Base-by-base conservation (phyloP, 75 land plant species). In the Pseudotsuga menziesii region DNA sequence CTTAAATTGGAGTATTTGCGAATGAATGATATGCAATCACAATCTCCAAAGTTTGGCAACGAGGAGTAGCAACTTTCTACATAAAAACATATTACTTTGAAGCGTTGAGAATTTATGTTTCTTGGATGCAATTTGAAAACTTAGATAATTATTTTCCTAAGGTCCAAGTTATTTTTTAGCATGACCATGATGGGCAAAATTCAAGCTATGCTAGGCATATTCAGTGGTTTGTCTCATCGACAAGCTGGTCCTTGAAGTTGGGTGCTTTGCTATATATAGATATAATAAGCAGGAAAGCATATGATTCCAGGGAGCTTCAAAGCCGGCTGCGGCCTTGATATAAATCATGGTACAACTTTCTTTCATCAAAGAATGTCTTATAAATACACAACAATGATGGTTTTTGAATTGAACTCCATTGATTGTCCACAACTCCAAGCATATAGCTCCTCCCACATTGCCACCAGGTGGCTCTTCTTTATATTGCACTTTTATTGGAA, bases 21-120 rank as follows among this genome's bases (percentile, higher is more conserved):
- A 69, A 69, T 35, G 72, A 69, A 69, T 17, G 72, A 41, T 35
- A 52, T 1, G 48, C 72, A 69, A 52, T 41, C 35, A 35, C 72
- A 69, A n/a, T 19, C 72, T 69, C 41, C 72, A 6, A 39, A 41
- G 39, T 7, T 25, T 39, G 25, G 41, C 52, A 69, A 69, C 5
- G 41, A 69, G 52, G 72, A 69, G 7, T 25, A 41, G 23, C 23
- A 6, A 14, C 52, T 39, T 44, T 44, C 52, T 69, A 69, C 36
- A 69, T 52, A 19, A 69, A 69, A 69, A 44, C 48, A 39, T n/a
- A 39, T 7, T 41, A 39, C 72, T 39, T 39, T 41, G 22, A 69
- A 12, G 41, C 20, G 52, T 22, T 69, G 72, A 69, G n/a, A 52
- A 39, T n/a, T 69, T 52, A 16, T 20, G 23, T 39, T n/a, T 3